phyloP scores from a whole-genome alignment of 257 asterid species.

The Solanum pennellii region DNA sequence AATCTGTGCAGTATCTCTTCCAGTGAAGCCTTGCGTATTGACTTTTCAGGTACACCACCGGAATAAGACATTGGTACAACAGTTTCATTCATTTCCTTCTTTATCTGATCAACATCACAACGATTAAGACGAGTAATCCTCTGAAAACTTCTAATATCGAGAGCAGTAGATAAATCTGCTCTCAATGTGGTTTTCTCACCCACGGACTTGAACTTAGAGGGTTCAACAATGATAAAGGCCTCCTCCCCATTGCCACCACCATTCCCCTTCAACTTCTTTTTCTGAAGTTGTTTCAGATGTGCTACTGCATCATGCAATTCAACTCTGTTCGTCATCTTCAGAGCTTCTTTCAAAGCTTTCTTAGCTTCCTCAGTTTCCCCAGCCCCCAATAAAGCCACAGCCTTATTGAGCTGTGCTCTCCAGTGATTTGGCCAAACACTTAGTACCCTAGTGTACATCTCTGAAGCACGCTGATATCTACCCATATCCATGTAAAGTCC shows the following conservation, averaged over 20 bases:
- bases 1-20: conserved; percentile 71
- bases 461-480: conserved; percentile 92
- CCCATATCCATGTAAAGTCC: conserved; percentile 99
- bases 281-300: conserved; percentile 91
- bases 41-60: conserved; percentile 75
- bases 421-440: conserved; percentile 95
- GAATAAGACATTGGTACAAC: conserved; percentile 79
- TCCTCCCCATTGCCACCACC: conserved; percentile 57
- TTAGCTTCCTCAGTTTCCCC: conserved; percentile 94
- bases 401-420: conserved; percentile 95
- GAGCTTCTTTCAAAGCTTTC: conserved; percentile 91
- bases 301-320: conserved; percentile 86
- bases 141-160: conserved; percentile 82
- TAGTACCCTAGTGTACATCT: conserved; percentile 92
- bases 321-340: conserved; percentile 89
- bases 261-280: conserved; percentile 64
- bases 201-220: conserved; percentile 57
- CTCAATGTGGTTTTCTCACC: conserved; percentile 73
- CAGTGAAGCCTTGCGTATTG: conserved; percentile 82
- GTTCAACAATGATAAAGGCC: conserved; percentile 55
- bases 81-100: conserved; percentile 76
- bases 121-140: conserved; percentile 81
- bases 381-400: conserved; percentile 88
- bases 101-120: conserved; percentile 66
- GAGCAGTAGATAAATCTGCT: conserved; percentile 60